Evolutionary conservation across 495 filamentous ascomycete genomes (phyloP), one percentile per base, ranked within the genome.

Genomic region (Monascus purpureus): DNA sequence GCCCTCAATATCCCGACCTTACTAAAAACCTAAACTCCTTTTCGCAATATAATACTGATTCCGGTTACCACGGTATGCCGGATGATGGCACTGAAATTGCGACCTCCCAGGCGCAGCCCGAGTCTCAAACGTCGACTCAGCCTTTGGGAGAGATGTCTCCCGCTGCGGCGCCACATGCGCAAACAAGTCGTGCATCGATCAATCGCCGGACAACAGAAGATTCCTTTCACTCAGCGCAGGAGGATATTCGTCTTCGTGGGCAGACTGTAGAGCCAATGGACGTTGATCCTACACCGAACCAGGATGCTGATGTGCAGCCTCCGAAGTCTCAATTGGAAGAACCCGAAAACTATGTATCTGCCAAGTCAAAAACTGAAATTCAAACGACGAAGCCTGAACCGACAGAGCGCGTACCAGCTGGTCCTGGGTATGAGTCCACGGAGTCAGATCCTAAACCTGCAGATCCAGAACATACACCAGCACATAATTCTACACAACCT

Each of bases 31-130:
- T 62, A 25, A 62, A 64, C 30, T 62, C 61, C 3, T 52, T 55
- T 27, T 37, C 51, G 2, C 56, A 59, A 28, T 54, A 54, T 17
- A 65, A 63, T 35, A 63, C 57, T 2, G 84, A 93, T 42, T 90
- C 84, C 2, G 84, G 84, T 25, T 92, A 92, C 42, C 77, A 87
- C 67, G 83, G 80, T 30, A 76, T 69, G 70, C 55, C 75, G 59
- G 61, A 71, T 42, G 65, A 59, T 16, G 53, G 61, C 9, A 9
- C 20, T 25, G 47, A 55, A 13, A 35, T 59, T 38, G 44, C 57
- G 17, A 33, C 57, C 17, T 43, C 57, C 6, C 49, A 52, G 28
- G 42, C 48, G 32, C 51, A 57, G 25, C 40, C 38, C 31, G 43
- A 58, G 28, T 52, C 56, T 31, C 47, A 60, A 30, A 27, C 46